Percentiles rank a stretch among this genome's conserved stretches.
phyloP scores from a whole-genome alignment of 2,329 filamentous ascomycete species.

The Hypoxylon sp. region DNA sequence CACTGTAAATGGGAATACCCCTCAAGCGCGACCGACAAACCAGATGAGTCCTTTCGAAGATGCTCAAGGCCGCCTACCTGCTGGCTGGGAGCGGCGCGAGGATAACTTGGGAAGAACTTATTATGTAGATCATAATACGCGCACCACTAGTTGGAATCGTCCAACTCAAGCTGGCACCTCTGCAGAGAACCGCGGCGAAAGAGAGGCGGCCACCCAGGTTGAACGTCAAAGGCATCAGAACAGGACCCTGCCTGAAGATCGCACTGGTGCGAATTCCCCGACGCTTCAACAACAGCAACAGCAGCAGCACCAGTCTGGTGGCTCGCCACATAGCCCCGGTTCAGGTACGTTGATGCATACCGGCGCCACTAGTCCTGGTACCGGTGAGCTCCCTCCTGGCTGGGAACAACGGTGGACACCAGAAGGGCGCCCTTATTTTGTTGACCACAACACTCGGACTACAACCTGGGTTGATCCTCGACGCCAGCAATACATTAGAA shows the following conservation, averaged over 20 bases:
- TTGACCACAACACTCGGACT: slow-evolving; percentile 97
- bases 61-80: slow-evolving; percentile 90
- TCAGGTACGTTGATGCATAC: slow-evolving; percentile 92
- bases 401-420: slow-evolving; percentile 98
- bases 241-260: slow-evolving; percentile 93
- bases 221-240: slow-evolving; percentile 96
- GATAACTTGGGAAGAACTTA: slow-evolving; percentile 96
- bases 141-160: slow-evolving; percentile 96
- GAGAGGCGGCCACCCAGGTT: slow-evolving; percentile 92
- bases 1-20: slow-evolving; percentile 56
- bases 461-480: slow-evolving; percentile 99
- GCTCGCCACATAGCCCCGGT: slow-evolving; percentile 55
- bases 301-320: slow-evolving; percentile 53
- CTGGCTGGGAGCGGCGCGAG: slow-evolving; percentile 95
- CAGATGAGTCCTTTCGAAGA: slow-evolving; percentile 95
- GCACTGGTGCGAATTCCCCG: slow-evolving; percentile 93
- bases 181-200: slow-evolving; percentile 81
- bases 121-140: slow-evolving; percentile 97
- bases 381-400: slow-evolving; percentile 92
- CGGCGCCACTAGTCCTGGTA: slow-evolving; percentile 92
- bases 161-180: slow-evolving; percentile 81
- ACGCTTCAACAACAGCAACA: slow-evolving; percentile 73
- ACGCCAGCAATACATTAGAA: slow-evolving; percentile 96
- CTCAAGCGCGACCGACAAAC: slow-evolving; percentile 61
- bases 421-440: slow-evolving; percentile 95